Base-by-base conservation (phyloP, 257 asterid species). In the Scutellaria galericulata region DNA sequence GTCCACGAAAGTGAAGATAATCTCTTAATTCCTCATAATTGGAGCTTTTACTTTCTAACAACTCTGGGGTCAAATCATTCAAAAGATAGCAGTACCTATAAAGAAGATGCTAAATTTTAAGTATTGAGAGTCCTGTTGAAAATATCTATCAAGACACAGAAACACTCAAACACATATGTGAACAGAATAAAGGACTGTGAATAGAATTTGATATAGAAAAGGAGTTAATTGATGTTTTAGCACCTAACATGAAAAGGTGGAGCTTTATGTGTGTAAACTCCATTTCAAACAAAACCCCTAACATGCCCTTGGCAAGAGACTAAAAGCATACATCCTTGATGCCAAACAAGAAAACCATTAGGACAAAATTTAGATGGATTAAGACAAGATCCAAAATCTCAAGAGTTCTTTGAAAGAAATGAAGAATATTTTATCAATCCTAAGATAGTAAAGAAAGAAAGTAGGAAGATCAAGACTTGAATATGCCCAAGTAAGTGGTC, bases 41-140 rank as follows among this genome's bases (percentile, higher is more conserved):
- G 76, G 86, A 78, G 81, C 85, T 79, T 56, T 85, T 76, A 56
- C 78, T 80, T 70, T 74, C 76, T 72, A 87, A 48, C 71, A 80
- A 71, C 57, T 85, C 87, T 6, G 90, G 83, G 68, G 87, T 78
- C 82, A 87, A 74, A 82, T 87, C 90, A 72, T 84, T 81, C 82
- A 87, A 82, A 66, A 87, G 88, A 80, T 80, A 85, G 80, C 93
- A 87, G 76, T 87, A 87, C 87, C 93, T 87, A 68, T 41, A 82
- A 58, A 70, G 53, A 59, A 59, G 18, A 72, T 27, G 53, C 15
- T 1, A 68, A 59, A 39, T 31, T 24, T 54, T 54, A 70, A 50
- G 61, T 54, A 54, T 62, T 14, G 50, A 42, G 72, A 62, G 52
- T 59, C 57, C 64, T 42, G 51, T 37, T n/a, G 53, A 73, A 59